Conservation (phyloP, 106 monocot genomes). For the Allium sativum region DNA sequence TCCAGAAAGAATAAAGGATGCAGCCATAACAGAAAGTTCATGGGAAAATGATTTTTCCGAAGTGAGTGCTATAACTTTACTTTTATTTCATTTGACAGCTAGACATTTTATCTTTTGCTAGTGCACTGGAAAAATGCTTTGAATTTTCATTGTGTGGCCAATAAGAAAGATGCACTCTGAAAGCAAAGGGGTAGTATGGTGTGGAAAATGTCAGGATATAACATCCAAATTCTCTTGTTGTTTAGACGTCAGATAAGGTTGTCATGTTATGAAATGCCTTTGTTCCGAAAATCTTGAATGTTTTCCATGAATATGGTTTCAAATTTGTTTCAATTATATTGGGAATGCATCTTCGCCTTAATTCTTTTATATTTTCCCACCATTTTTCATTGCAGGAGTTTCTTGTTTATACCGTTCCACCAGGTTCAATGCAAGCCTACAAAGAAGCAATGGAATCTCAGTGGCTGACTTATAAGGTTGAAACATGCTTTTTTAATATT, state of each 20-base stretch:
- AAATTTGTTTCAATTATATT: conserved; percentile 1
- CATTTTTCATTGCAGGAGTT: conserved; percentile 33
- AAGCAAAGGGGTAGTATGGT: not conserved
- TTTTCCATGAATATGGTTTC: not conserved
- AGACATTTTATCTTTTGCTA: no score
- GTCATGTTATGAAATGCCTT: not conserved
- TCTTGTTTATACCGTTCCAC: conserved; percentile 59
- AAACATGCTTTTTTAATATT: not conserved
- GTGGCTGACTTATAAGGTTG: conserved; percentile 34
- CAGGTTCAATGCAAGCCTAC: conserved; percentile 77
- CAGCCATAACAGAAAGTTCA: conserved; percentile 37
- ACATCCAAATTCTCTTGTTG: no score
- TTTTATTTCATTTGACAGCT: not conserved
- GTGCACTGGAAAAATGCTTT: no score
- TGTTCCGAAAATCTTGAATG: not conserved
- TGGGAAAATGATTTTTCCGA: conserved; percentile 56
- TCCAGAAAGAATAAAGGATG: conserved; percentile 57
- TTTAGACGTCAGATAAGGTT: not conserved
- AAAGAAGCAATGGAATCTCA: conserved; percentile 62
- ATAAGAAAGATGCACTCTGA: no score
- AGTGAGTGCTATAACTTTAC: conserved; percentile 27
- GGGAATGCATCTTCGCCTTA: not conserved
- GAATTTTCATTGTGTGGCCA: no score
- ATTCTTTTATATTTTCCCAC: not conserved
- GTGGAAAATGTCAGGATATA: not conserved